phyloP scores from a whole-genome alignment of 352 stramenopile species.

The Phytophthora tubulina region DNA sequence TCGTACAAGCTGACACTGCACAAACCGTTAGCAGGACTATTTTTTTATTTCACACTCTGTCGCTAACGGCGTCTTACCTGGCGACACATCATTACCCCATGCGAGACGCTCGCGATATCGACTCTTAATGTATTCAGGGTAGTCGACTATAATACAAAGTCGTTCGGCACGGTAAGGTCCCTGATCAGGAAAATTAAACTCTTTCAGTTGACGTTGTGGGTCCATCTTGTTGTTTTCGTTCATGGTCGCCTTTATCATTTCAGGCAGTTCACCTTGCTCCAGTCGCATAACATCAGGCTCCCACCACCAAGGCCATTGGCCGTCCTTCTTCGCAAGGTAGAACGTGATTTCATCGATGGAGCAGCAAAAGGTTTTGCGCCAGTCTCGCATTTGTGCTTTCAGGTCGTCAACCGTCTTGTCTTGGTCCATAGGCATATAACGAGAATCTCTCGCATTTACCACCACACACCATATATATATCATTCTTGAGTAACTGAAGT shows the following conservation, averaged over 20 bases:
- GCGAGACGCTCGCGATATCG: neutral
- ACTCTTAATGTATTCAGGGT: neutral
- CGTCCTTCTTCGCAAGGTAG: neutral
- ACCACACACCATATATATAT: no score
- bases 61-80: neutral
- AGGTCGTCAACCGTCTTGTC: neutral
- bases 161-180: neutral
- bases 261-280: neutral
- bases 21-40: neutral
- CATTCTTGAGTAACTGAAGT: no score
- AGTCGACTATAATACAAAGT: neutral
- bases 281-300: neutral
- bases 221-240: constrained; percentile 4
- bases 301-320: neutral
- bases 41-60: neutral
- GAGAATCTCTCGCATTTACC: no score
- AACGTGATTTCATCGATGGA: constrained; percentile 1
- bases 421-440: no score
- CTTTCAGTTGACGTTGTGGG: neutral
- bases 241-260: neutral
- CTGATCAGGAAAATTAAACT: neutral
- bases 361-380: neutral
- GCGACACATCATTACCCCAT: neutral
- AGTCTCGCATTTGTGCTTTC: constrained; percentile 1
- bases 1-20: neutral